Base-by-base conservation (phyloP, 2,329 filamentous ascomycete genomes). In the Tolypocladium ovalisporum region DNA sequence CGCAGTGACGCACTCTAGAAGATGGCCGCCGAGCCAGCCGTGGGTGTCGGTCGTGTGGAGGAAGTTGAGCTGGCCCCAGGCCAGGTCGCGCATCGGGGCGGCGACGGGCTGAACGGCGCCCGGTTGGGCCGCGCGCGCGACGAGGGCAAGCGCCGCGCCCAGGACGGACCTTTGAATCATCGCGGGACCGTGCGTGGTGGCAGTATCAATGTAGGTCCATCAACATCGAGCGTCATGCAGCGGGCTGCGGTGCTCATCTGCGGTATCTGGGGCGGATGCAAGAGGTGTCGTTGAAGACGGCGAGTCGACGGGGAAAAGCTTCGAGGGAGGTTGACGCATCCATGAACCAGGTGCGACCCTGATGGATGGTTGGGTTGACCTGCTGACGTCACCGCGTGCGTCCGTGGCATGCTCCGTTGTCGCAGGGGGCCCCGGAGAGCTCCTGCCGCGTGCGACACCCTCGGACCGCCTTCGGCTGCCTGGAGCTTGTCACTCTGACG, bases 41-140 rank as follows among this genome's bases (percentile, higher is more conserved):
- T 97, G 94, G 5, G 89, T 94, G 70, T 97, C 89, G 44, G 94
- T 97, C 0, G 94, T 97, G 68, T 96, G 92, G n/a, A 99, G 75
- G 71, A 96, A 95, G 78, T 97, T 97, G 67, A 97, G 80, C 70
- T 96, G 87, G n/a, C 89, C 92, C 90, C 92, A 97, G 65, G 85
- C 82, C 56, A 99, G 79, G 63, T 90, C 82, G 66, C 93, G 86
- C 73, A 97, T 83, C 52, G 91, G 92, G 57, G 88, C 90, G 58
- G 84, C 80, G 59, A 93, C 80, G 9, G 94, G 90, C 44, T 81
- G 74, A n/a, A 86, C 86, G 56, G 93, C 90, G 57, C 83, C 85
- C 12, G 93, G 93, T 71, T 99, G 94, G 59, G 85, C 80, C 24
- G 76, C 77, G 54, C 73, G 68, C 36, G 70, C 74, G 56, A 71